phyloP scores from a whole-genome alignment of 2,329 filamentous ascomycete species.

The Blastomyces percursus region DNA sequence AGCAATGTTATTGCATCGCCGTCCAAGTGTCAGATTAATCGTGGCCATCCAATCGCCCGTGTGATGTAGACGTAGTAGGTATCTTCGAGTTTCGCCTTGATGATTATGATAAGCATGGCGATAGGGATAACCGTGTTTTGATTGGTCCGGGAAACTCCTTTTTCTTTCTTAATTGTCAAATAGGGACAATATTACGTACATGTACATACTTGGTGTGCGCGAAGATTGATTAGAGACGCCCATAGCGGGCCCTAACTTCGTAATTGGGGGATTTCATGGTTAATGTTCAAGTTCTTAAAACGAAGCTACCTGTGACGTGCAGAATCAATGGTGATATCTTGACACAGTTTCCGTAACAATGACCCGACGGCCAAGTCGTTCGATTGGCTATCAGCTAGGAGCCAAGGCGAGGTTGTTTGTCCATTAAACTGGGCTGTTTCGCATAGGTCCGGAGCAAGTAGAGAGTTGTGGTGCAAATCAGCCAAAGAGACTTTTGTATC shows the following conservation, averaged over 20 bases:
- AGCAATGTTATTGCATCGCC: neutral
- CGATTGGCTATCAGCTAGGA: neutral
- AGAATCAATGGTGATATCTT: neutral
- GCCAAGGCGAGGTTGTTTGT: neutral
- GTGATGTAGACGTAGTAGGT: slow-evolving; percentile 14
- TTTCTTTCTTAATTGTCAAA: no score
- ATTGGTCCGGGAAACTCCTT: no score
- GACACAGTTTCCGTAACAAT: no score
- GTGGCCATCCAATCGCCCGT: slow-evolving; percentile 16
- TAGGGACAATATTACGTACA: no score
- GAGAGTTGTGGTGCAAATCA: neutral
- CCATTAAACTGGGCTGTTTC: neutral
- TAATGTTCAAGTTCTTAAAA: neutral
- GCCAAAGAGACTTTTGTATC: neutral
- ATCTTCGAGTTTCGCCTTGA: slow-evolving; percentile 9
- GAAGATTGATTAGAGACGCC: neutral
- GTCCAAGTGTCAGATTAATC: neutral
- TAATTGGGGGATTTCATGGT: neutral
- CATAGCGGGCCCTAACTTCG: neutral
- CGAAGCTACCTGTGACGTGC: neutral
- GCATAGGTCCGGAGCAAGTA: neutral
- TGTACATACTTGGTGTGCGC: neutral
- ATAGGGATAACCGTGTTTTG: no score
- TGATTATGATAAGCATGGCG: no score
- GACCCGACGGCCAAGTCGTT: no score